A percentile compares a stretch with the other conserved stretches of the same genome.
Conservation (phyloP, 805 yeast genomes). For the Suhomyces xylopsoci region DNA sequence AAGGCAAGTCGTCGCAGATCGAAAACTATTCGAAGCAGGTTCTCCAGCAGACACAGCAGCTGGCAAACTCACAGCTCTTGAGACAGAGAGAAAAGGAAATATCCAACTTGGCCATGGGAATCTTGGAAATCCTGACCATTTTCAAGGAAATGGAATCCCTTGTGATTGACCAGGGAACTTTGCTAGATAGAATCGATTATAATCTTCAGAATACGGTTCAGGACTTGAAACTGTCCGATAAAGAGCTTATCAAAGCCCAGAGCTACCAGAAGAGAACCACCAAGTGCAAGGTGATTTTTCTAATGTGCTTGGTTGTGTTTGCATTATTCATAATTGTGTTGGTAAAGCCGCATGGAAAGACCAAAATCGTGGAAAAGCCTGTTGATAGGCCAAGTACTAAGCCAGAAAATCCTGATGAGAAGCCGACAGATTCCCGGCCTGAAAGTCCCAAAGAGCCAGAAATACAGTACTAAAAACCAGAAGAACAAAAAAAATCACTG, state of each 20-base stretch:
- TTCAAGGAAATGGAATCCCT: slow-evolving; percentile 89
- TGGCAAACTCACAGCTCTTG: slow-evolving; percentile 30
- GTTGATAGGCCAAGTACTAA: slow-evolving; percentile 9
- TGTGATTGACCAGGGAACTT: slow-evolving; percentile 93
- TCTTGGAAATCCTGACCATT: slow-evolving; percentile 86
- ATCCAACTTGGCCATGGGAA: slow-evolving; percentile 88
- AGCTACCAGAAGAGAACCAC: slow-evolving; percentile 83
- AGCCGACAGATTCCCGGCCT: not conserved
- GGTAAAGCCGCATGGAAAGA: slow-evolving; percentile 52
- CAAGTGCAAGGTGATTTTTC: slow-evolving; percentile 82
- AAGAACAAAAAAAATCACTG: too few relatives aligned
- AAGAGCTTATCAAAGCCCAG: slow-evolving; percentile 73
- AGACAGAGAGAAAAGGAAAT: slow-evolving; percentile 87
- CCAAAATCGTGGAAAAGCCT: slow-evolving; percentile 20
- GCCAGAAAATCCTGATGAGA: slow-evolving; percentile 6
- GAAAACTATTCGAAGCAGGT: slow-evolving; percentile 55
- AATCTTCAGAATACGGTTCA: slow-evolving; percentile 78
- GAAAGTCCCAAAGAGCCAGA: not conserved
- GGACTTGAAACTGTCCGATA: slow-evolving; percentile 72
- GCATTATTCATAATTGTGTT: slow-evolving; percentile 68
- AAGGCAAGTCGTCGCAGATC: slow-evolving; percentile 34
- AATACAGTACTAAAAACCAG: not conserved
- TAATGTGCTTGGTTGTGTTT: slow-evolving; percentile 67
- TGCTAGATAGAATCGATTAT: slow-evolving; percentile 90
- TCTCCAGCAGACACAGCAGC: slow-evolving; percentile 45